Evolutionary conservation across 805 yeast genomes (phyloP), one percentile per base, ranked within the genome.

Genomic region (Torulaspora quercuum): DNA sequence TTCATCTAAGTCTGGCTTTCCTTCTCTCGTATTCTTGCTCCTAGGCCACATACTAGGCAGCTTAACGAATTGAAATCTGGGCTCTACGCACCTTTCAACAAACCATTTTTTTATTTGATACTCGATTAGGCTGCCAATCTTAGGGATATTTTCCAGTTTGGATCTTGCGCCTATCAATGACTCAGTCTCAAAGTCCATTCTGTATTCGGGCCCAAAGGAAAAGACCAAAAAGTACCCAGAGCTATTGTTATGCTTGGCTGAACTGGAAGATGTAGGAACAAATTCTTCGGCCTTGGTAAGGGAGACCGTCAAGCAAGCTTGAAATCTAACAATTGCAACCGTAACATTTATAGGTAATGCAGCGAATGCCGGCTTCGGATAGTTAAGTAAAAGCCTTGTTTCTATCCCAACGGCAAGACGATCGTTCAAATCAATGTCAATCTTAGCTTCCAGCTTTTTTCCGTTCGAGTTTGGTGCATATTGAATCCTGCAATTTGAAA

Each of bases 91-190:
- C 44, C 96, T 70, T 50, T 90, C 97, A 11, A 80, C 79, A 55
- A 92, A 89, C 95, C 96, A 88, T 37, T 79, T 79, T 45, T 92
- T 72, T 25, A 92, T 71, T 42, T 81, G 80, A 40, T 76, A 77
- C 56, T 92, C 97, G 25, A 92, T 79, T 26, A 92, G 65, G 40
- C 85, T 80, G 7, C 95, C 78, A 24, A 92, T 78, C 53, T 92
- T 88, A 6, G 99, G 98, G 10, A 92, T 84, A 52, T 92, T 87
- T 60, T 89, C 95, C 17, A 92, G 68, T 56, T 90, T 83, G 0
- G 97, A 86, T 31, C 95, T 72, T 1, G 97, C 84, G 1, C 99
- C 99, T 34, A 92, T 86, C 25, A 90, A 65, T 1, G 96, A 86
- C 51, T 80, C 80, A n/a, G 87, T 79, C 27, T 82, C 80, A 61